Conservation (phyloP, 441 rosid species). For the Viola pubescens region DNA sequence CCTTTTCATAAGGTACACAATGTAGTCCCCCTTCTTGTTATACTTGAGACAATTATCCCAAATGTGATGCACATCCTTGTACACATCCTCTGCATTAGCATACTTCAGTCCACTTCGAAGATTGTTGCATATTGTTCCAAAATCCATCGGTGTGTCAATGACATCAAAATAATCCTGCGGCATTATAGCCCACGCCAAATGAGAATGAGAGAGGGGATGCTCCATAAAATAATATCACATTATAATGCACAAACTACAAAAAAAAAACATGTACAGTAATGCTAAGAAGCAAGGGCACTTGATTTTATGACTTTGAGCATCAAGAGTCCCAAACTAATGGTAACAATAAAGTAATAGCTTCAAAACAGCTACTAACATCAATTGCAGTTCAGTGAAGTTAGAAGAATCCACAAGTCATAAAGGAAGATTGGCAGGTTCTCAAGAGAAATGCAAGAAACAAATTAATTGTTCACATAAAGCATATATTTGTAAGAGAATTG, state of each 20-base stretch:
- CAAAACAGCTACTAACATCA: no score
- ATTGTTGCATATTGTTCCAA: conserved; percentile 42
- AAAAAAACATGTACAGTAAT: no score
- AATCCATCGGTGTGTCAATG: conserved; percentile 49
- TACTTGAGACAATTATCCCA: conserved; percentile 47
- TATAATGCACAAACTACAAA: no score
- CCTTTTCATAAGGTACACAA: conserved; percentile 44
- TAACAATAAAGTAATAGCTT: neutral
- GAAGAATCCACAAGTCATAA: no score
- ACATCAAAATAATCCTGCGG: conserved; percentile 37
- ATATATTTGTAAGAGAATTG: no score
- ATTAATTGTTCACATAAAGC: no score
- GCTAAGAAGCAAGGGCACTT: no score
- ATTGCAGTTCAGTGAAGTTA: no score
- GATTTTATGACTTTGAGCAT: no score
- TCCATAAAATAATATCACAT: neutral
- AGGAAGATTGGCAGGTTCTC: no score
- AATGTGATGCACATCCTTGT: conserved; percentile 38
- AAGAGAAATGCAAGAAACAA: no score
- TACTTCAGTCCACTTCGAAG: conserved; percentile 37
- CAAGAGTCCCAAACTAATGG: neutral
- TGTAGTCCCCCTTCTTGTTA: conserved; percentile 50
- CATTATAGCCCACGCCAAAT: conserved; percentile 6
- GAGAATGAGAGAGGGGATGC: neutral
- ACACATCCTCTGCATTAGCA: conserved; percentile 38